Evolutionary conservation across 352 stramenopile genomes (phyloP), one percentile per base, ranked within the genome.

Genomic region (Globisporangium heterothallicum): DNA sequence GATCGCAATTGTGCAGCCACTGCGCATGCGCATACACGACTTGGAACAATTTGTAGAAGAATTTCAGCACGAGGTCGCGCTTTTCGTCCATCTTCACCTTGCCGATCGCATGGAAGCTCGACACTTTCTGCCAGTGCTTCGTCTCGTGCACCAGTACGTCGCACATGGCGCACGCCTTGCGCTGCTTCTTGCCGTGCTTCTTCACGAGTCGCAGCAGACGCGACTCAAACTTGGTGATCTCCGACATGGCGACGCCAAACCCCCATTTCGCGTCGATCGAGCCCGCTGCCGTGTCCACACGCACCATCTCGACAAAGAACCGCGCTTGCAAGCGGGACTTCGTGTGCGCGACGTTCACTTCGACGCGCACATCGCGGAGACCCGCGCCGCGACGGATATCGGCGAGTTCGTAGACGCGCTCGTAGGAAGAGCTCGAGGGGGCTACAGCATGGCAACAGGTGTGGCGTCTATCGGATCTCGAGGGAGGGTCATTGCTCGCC

Each of bases 331-430:
- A 53, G 19, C 61, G 65, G 58, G 61, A 69, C 12, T 61, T 65
- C 0, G 72, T 78, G 57, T 84, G 76, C 13, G 73, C 75, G 30
- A 87, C 59, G 0, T 59, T 49, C 24, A 79, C 72, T 10, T 84
- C 58, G 12, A 86, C 55, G 24, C 40, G 47, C 26, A 86, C 43
- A 57, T 87, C 72, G 3, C 65, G 57, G 16, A 87, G 61, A 34
- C 72, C 79, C 40, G 74, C 64, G 42, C 69, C 77, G 41, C 79
- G 74, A 6, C 72, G 70, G 6, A 90, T 74, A 50, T 86, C 78
- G 10, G 63, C 66, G 25, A 87, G 65, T 16, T 78, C 67, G 26
- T 58, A 49, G 5, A 70, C 50, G 36, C 70, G 67, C 36, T 79
- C 48, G 29, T 35, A 26, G 9, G 35, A 42, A 21, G 30, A 38